Conservation (phyloP, 768 basidiomycete genomes). For the Rubroboletus satanas region DNA sequence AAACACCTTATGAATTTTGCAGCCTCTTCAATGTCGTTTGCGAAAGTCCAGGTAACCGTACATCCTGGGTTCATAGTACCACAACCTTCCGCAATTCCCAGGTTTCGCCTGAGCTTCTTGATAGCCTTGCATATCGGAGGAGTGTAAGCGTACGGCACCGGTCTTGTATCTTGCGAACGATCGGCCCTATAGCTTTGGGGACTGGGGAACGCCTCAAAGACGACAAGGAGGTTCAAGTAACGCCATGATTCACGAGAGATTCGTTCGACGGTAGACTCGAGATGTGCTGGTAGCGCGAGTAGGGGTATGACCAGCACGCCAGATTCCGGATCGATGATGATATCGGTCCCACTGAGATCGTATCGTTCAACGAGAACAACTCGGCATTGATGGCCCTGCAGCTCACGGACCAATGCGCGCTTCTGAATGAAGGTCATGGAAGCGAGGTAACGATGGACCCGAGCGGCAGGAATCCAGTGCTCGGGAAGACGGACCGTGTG, state of each 20-base stretch:
- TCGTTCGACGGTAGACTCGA: constrained; percentile 40
- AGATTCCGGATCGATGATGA: constrained; percentile 63
- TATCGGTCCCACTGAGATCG: constrained; percentile 53
- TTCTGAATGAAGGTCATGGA: constrained; percentile 69
- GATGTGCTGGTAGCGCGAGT: constrained; percentile 46
- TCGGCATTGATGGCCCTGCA: constrained; percentile 42
- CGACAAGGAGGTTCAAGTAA: constrained; percentile 49
- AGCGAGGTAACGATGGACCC: constrained; percentile 60
- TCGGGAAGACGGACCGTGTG: constrained; percentile 45
- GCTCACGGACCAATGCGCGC: constrained; percentile 50
- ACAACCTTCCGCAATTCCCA: constrained; percentile 60
- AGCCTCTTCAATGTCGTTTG: constrained; percentile 54
- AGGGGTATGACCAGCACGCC: constrained; percentile 50
- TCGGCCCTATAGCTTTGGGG: constrained; percentile 33
- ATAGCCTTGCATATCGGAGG: constrained; percentile 67
- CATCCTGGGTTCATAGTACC: constrained; percentile 45
- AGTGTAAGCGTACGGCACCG: constrained; percentile 47
- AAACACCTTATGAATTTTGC: constrained; percentile 52
- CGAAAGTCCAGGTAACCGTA: constrained; percentile 55
- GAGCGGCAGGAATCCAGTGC: constrained; percentile 28
- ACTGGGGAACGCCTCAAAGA: constrained; percentile 67
- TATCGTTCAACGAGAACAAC: constrained; percentile 66
- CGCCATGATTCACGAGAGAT: constrained; percentile 62
- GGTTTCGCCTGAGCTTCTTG: constrained; percentile 59
- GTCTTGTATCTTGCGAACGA: constrained; percentile 5